These are phyloP conservation scores for Fusarium sacchari DNA, from an alignment of 2,329 filamentous ascomycete genomes.

Conservation along the genomic window DNA sequence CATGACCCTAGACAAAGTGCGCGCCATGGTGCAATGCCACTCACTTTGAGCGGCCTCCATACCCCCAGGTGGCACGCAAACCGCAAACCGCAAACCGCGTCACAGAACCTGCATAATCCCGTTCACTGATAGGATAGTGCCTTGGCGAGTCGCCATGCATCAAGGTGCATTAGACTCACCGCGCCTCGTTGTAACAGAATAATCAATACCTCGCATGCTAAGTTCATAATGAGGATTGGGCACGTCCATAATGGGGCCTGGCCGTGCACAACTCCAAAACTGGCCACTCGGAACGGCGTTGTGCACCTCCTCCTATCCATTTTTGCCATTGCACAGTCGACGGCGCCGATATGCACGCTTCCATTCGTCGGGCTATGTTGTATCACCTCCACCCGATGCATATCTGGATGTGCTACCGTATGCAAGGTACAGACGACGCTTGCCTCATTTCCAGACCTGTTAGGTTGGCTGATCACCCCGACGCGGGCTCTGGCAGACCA, in stretches of 20 bases:
- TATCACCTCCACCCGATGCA: constrained; percentile 44
- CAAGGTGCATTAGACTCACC: constrained; percentile 30
- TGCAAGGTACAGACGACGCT: constrained; percentile 44
- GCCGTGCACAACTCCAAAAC: constrained; percentile 39
- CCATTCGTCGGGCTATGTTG: constrained; percentile 45
- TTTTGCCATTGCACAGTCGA: constrained; percentile 18
- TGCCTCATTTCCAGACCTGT: constrained; percentile 23
- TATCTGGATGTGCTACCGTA: constrained; percentile 36
- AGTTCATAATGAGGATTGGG: constrained; percentile 25
- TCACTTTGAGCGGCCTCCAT: constrained; percentile 36
- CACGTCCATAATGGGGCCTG: constrained; percentile 23
- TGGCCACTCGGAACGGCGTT: constrained; percentile 43
- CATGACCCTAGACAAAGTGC: constrained; percentile 33
- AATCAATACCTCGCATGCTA: constrained; percentile 18
- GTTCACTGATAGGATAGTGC: constrained; percentile 45
- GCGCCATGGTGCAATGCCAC: constrained; percentile 38
- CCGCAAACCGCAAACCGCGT: constrained; percentile 43
- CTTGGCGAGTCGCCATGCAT: constrained; percentile 36
- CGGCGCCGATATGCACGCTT: constrained; percentile 43
- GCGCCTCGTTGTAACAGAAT: constrained; percentile 34
- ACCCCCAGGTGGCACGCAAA: constrained; percentile 45
- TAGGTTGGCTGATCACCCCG: constrained; percentile 29
- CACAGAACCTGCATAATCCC: constrained; percentile 51
- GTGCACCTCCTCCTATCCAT: constrained; percentile 27
- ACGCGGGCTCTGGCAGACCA: constrained; percentile 26